Base-by-base conservation (phyloP, 2,329 filamentous ascomycete genomes). In the Hymenotorrendiella dingleyae region DNA sequence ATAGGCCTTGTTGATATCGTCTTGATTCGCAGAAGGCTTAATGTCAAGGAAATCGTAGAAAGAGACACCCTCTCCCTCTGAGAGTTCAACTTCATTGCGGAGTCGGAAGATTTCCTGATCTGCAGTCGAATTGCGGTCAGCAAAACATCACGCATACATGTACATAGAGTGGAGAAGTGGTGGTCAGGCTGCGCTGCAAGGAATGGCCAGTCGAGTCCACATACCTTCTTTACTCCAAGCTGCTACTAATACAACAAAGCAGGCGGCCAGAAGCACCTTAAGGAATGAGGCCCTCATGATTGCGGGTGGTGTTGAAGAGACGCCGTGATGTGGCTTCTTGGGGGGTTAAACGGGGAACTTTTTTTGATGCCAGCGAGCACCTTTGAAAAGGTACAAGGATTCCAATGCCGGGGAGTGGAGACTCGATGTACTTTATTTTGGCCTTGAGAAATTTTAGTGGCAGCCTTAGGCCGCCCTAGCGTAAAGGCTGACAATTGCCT, bases 31-130 rank as follows among this genome's bases (percentile, higher is more conserved):
- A 45, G 74, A 74, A 46, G 80, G 71, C 38, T 75, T 71, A 52
- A 95, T 76, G 58, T 84, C 89, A 50, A 98, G 73, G 67, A 95
- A 93, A 62, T 94, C 83, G 77, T 98, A 98, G 68, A 98, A 98
- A 56, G 86, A 93, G 47, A 87, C 76, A 49, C 86, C 82, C 39
- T 72, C 59, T 45, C 93, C 89, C 64, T 96, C 86, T 52, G 80
- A 71, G 33, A 78, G 68, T 47, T 77, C 70, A 43, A 98, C 78
- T 64, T 97, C 93, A 68, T 96, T 89, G 60, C 84, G 84, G 49
- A 98, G 75, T 57, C 89, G 86, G 72, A 98, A 98, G 70, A 98
- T 97, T 69, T 98, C 93, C 62, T 94, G 88, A 68, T 98, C 93
- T 94, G 59, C n/a, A 21, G 40, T 46, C 2, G 12, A 35, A 24